Base-by-base conservation (phyloP, 2,329 filamentous ascomycete species). In the Ophiocordyceps polyrhachis-furcata region DNA sequence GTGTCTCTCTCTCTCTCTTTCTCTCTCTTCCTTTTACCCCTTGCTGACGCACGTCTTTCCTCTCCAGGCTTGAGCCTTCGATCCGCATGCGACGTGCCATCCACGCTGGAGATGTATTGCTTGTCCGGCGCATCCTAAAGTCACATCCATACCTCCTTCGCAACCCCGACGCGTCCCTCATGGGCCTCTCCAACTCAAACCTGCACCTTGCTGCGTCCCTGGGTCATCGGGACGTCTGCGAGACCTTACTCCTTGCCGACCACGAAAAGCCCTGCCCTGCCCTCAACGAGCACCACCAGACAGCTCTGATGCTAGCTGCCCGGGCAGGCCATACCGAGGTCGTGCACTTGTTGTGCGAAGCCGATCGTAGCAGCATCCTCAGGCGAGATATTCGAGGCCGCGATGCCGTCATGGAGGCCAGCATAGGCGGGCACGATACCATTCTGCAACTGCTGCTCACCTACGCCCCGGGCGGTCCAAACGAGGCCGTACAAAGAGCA, bases 71-170 rank as follows among this genome's bases (percentile, higher is more conserved):
- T 63, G 79, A 86, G 50, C 74, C 83, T 47, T 74, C 79, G 46
- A 75, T 79, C 59, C 82, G 86, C 54, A 70, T 93, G 41, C 81
- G 86, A 51, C 80, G 86, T 53, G 86, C 87, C 48, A 89, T 94
- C 59, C 73, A 81, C 57, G 72, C 77, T 55, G 79, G 83, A 60
- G 81, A 89, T 60, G 62, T 67, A 44, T 66, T 76, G 46, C 80
- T 93, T 50, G 81, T 87, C 52, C 66, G 72, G 52, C 82, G 86
- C 58, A 87, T 93, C 57, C 69, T 93, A 51, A 74, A 71, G 50
- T 79, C 79, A 47, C 78, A 89, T 56, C 82, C 81, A 0, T 58
- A 65, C 17, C 74, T 81, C 49, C 68, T 93, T 25, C 79, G 81
- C 55, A 93, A 93, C 56, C 84, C 86, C 2, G 84, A 93, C 60